phyloP scores from a whole-genome alignment of 208 protist species.

The Crithidia sp. region DNA sequence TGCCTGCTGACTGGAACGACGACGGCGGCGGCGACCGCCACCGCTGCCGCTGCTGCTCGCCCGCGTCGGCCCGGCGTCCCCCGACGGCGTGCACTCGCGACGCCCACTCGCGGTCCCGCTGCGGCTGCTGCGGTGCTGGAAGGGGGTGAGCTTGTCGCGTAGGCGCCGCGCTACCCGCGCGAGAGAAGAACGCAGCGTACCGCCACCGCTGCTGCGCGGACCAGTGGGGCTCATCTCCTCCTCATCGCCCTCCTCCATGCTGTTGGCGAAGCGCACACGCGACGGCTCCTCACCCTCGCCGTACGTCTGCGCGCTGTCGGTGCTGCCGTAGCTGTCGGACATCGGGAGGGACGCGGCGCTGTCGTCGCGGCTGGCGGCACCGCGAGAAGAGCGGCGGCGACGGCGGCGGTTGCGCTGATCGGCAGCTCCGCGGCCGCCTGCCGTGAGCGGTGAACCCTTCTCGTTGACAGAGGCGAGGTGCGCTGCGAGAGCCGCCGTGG shows the following conservation, averaged over 20 bases:
- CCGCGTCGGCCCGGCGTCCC: not conserved
- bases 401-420: not conserved
- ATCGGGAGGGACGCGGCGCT: slow-evolving; percentile 4
- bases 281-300: slow-evolving; percentile 2
- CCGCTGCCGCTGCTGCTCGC: not conserved
- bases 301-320: slow-evolving; percentile 8
- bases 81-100: not conserved
- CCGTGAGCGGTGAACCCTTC: not conserved
- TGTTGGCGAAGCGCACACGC: slow-evolving; percentile 11
- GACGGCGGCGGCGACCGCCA: not conserved
- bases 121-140: slow-evolving; percentile 7
- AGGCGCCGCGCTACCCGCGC: slow-evolving; percentile 5
- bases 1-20: slow-evolving; percentile 2
- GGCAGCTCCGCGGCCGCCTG: not conserved
- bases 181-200: not conserved
- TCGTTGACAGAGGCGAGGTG: not conserved
- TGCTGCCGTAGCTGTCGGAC: slow-evolving; percentile 25
- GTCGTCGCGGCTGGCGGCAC: not conserved
- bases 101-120: not conserved
- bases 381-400: not conserved
- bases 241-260: slow-evolving; percentile 8
- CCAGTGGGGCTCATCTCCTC: not conserved
- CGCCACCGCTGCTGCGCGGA: not conserved
- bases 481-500: not conserved
- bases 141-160: slow-evolving; percentile 10